These are phyloP conservation scores for Lumnitzera racemosa DNA, from an alignment of 345 rosid species.

Conservation along the genomic window DNA sequence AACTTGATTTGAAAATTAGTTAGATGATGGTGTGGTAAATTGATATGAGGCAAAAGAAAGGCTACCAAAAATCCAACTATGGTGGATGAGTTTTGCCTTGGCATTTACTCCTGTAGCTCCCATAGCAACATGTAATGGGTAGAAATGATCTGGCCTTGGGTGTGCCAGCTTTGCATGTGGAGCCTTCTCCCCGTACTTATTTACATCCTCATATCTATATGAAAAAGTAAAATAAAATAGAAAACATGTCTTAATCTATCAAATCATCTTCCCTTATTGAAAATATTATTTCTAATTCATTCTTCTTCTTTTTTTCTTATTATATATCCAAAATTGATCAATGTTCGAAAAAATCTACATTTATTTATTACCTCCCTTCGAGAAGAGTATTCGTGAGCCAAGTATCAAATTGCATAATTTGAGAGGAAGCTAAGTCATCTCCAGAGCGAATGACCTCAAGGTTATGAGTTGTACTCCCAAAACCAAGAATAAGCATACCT, in stretches of 20 bases:
- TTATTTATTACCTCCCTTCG: slow-evolving; percentile 54
- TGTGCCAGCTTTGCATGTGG: slow-evolving; percentile 68
- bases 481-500: slow-evolving; percentile 82
- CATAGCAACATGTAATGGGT: slow-evolving; percentile 82
- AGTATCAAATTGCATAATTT: slow-evolving; percentile 68
- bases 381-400: slow-evolving; percentile 82
- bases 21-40: slow-evolving; percentile 27
- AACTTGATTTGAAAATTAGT: not conserved
- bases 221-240: not conserved
- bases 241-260: no score
- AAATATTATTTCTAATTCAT: not conserved
- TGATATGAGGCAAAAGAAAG: slow-evolving; percentile 77
- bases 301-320: no score
- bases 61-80: slow-evolving; percentile 64
- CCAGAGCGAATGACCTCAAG: slow-evolving; percentile 30
- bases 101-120: slow-evolving; percentile 74
- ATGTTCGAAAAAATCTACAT: not conserved
- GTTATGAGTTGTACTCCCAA: slow-evolving; percentile 79
- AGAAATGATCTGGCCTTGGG: slow-evolving; percentile 85
- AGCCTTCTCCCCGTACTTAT: slow-evolving; percentile 53
- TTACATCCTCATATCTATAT: slow-evolving; percentile 68
- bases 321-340: not conserved
- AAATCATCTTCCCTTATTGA: not conserved
- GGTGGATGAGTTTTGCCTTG: slow-evolving; percentile 64
- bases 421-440: slow-evolving; percentile 23